Percentiles rank a stretch among this genome's conserved stretches.
These are phyloP conservation scores for Neltuma alba DNA, from an alignment of 306 rosid genomes.

Conservation along the genomic window DNA sequence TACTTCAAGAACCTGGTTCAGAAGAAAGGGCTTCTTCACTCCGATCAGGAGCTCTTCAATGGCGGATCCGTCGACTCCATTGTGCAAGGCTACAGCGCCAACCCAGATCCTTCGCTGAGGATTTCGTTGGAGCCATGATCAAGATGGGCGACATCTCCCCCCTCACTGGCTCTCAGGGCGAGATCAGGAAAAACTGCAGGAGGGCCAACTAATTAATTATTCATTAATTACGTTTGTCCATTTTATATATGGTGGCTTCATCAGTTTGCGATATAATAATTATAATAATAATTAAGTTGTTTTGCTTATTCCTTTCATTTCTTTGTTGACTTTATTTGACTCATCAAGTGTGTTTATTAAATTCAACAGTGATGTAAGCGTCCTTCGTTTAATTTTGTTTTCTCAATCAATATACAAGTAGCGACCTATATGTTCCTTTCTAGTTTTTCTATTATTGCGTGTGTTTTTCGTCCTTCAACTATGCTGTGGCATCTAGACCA, in stretches of 20 bases:
- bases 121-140: constrained; percentile 69
- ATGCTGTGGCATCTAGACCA: no score
- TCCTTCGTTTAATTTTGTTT: neutral
- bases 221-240: neutral
- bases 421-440: neutral
- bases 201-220: constrained; percentile 44
- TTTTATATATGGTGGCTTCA: neutral
- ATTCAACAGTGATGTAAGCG: neutral
- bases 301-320: neutral
- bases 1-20: constrained; percentile 71
- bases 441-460: neutral
- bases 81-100: constrained; percentile 48
- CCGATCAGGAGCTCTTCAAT: constrained; percentile 80
- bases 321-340: neutral
- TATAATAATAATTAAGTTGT: neutral
- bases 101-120: constrained; percentile 47
- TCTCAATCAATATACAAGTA: neutral
- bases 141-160: constrained; percentile 86
- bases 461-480: no score
- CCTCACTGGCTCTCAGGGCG: constrained; percentile 81
- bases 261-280: neutral
- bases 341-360: neutral
- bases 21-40: constrained; percentile 78
- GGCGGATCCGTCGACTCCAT: constrained; percentile 73
- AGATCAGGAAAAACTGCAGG: constrained; percentile 81